A percentile compares a stretch with the other conserved stretches of the same genome.
phyloP scores from a whole-genome alignment of 305 asterid genomes.

The Caryopteris hybrid region DNA sequence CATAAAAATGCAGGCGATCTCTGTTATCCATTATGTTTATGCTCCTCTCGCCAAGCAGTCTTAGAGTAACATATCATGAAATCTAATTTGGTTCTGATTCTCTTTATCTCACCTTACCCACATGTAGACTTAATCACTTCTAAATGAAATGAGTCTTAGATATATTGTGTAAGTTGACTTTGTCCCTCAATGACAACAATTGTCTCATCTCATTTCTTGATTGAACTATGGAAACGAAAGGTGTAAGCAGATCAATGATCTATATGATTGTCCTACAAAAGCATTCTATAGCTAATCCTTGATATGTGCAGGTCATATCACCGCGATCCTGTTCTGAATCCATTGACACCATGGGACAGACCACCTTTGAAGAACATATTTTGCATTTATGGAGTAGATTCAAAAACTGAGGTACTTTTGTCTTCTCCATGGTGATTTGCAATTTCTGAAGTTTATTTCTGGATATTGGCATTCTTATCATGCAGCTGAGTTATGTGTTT shows the following conservation, averaged over 20 bases:
- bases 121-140: not conserved
- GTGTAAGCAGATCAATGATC: not conserved
- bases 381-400: constrained; percentile 89
- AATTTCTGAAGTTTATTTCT: constrained; percentile 17
- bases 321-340: constrained; percentile 90
- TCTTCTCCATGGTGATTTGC: constrained; percentile 20
- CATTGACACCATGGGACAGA: constrained; percentile 99
- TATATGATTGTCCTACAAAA: not conserved
- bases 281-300: constrained; percentile 17
- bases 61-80: not conserved
- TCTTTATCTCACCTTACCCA: constrained; percentile 2
- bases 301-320: constrained; percentile 74
- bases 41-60: constrained; percentile 13
- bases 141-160: not conserved
- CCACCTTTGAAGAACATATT: constrained; percentile 97
- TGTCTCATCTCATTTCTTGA: not conserved
- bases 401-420: constrained; percentile 82
- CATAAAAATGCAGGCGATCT: constrained; percentile 2
- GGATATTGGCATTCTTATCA: constrained; percentile 6
- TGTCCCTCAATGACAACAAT: not conserved
- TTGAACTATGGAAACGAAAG: not conserved
- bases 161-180: not conserved
- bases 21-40: not conserved
- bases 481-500: not conserved
- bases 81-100: not conserved